phyloP scores from a whole-genome alignment of 2,329 filamentous ascomycete species.

The Arachnomyces sp. region DNA sequence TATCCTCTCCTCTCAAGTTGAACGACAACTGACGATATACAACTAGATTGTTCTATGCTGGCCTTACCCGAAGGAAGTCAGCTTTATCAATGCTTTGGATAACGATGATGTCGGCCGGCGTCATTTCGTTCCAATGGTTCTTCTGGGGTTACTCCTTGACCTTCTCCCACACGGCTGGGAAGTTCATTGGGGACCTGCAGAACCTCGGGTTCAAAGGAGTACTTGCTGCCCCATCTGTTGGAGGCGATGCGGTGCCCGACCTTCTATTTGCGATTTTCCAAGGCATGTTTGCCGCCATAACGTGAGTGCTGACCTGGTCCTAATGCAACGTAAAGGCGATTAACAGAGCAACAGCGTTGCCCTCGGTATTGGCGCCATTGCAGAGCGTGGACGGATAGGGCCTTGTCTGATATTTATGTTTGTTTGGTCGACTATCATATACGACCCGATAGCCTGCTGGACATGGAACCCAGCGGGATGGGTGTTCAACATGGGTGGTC shows the following conservation, averaged over 20 bases:
- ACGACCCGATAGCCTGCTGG: slow-evolving; percentile 92
- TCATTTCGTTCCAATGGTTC: slow-evolving; percentile 88
- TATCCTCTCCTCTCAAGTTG: slow-evolving; percentile 1
- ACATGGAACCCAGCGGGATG: slow-evolving; percentile 83
- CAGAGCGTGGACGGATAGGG: slow-evolving; percentile 80
- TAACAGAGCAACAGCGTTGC: slow-evolving; percentile 60
- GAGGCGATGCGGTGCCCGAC: slow-evolving; percentile 66
- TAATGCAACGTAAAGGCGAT: neutral
- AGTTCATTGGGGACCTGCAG: slow-evolving; percentile 58
- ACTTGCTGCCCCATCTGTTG: slow-evolving; percentile 67
- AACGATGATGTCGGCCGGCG: slow-evolving; percentile 69
- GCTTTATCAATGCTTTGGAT: slow-evolving; percentile 84
- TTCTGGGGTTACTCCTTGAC: slow-evolving; percentile 64
- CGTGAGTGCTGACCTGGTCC: slow-evolving; percentile 55
- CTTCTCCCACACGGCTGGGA: slow-evolving; percentile 52
- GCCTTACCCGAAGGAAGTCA: slow-evolving; percentile 80
- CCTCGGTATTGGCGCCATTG: slow-evolving; percentile 74
- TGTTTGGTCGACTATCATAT: slow-evolving; percentile 81
- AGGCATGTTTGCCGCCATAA: slow-evolving; percentile 60
- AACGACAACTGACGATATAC: slow-evolving; percentile 8
- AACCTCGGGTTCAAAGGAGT: slow-evolving; percentile 77
- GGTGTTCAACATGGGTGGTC: slow-evolving; percentile 68
- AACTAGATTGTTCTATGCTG: slow-evolving; percentile 79
- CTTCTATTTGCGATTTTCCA: slow-evolving; percentile 73
- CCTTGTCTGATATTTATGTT: slow-evolving; percentile 91